These are phyloP conservation scores for Pseudocercospora cruenta DNA, from an alignment of 2,329 filamentous ascomycete species.

Conservation along the genomic window DNA sequence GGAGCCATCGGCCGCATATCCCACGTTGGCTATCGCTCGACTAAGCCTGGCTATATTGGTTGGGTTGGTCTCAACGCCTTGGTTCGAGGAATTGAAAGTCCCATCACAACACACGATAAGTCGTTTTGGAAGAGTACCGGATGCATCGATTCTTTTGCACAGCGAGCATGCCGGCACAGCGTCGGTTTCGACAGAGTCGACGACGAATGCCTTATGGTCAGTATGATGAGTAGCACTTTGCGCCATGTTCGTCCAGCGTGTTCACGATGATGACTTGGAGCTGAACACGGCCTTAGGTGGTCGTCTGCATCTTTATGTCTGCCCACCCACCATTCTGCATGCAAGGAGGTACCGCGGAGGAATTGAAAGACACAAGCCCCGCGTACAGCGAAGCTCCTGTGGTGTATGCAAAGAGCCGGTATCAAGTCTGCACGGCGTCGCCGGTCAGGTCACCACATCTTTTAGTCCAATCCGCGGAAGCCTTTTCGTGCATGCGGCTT, in stretches of 20 bases:
- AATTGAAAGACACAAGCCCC: not conserved
- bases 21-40: constrained; percentile 32
- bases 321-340: not conserved
- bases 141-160: constrained; percentile 14
- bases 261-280: not conserved
- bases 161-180: constrained; percentile 8
- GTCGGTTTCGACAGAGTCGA: constrained; percentile 7
- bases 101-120: constrained; percentile 34
- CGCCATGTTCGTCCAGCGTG: not conserved
- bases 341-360: constrained; percentile 1
- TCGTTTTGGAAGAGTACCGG: constrained; percentile 26
- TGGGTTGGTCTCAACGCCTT: constrained; percentile 29
- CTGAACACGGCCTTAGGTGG: not conserved
- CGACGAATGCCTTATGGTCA: constrained; percentile 7
- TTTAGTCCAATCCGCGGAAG: not conserved
- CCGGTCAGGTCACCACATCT: constrained; percentile 4
- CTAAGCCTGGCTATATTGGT: constrained; percentile 35
- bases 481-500: not conserved
- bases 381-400: not conserved
- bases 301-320: not conserved
- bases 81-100: constrained; percentile 28
- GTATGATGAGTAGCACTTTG: not conserved
- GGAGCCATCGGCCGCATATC: constrained; percentile 25
- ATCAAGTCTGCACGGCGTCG: constrained; percentile 1
- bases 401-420: not conserved